phyloP scores from a whole-genome alignment of 768 basidiomycete genomes.

The Termitomyces sp. region DNA sequence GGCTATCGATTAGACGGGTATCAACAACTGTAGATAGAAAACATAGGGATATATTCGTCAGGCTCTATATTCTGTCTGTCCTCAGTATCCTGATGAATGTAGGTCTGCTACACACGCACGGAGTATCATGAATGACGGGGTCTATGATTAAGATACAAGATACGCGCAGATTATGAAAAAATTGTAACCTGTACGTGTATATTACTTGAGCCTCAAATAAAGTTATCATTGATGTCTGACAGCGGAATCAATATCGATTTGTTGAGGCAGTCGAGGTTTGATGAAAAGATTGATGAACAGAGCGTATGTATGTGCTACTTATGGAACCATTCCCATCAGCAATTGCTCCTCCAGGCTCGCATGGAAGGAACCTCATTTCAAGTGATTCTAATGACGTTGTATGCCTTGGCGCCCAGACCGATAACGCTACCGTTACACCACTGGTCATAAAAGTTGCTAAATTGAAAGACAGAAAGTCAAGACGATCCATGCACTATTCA shows the following conservation, averaged over 20 bases:
- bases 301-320: too few relatives aligned
- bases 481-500: slow-evolving; percentile 23
- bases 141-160: neutral
- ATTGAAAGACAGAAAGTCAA: slow-evolving; percentile 27
- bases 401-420: slow-evolving; percentile 19
- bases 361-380: slow-evolving; percentile 11
- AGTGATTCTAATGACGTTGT: slow-evolving; percentile 21
- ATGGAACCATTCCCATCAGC: slow-evolving; percentile 11
- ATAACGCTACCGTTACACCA: slow-evolving; percentile 27
- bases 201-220: too few relatives aligned
- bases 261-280: neutral
- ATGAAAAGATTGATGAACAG: too few relatives aligned
- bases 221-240: neutral
- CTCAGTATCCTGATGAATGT: neutral
- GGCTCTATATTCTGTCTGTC: neutral
- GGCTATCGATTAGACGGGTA: slow-evolving; percentile 54
- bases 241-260: neutral
- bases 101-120: neutral
- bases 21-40: neutral
- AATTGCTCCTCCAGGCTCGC: slow-evolving; percentile 9
- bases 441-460: slow-evolving; percentile 23
- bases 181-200: neutral
- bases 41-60: too few relatives aligned
- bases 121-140: neutral
- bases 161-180: neutral